Base-by-base conservation (phyloP, 768 basidiomycete genomes). In the Lactarius sp. region DNA sequence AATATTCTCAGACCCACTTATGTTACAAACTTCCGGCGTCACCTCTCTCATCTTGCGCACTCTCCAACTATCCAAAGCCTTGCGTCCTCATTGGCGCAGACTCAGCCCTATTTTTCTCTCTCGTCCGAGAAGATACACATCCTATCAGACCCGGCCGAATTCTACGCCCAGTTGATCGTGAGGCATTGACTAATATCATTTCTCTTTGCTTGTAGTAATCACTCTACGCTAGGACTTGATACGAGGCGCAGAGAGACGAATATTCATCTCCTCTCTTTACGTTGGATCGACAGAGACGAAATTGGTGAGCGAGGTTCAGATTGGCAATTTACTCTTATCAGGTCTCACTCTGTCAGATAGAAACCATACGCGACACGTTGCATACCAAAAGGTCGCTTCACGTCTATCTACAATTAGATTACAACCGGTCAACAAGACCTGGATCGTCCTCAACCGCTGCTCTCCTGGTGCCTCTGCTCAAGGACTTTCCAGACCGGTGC, bases 231-330 rank as follows among this genome's bases (percentile, higher is more conserved):
- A 95, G 94, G 78, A 83, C 62, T 86, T 92, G 80, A 85, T 98
- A 57, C 76, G 77, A 50, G 79, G 83, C n/a, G 96, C 96, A 0
- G 83, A 85, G 61, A 75, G 78, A 55, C 83, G 94, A 60, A 84
- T 99, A 69, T 91, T 95, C 71, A 80, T 99, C 34, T 97, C 96
- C 0, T 92, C 92, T 1, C 77, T 97, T 12, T 97, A 97, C 73
- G 85, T 97, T 59, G 93, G 93, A 13, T 81, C 85, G 12, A 81
- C 85, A 56, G 93, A 97, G 73, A 75, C 77, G 9, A 83, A 90
- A 65, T 80, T 99, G 67, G 96, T 95, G 61, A 69, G 88, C 79
- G 54, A 41, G 18, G 7, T 53, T 53, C 53, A 59, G 49, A 44
- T 3, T 42, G 14, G 36, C 22, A 51, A 13, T 41, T 18, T n/a